phyloP scores from a whole-genome alignment of 2,329 filamentous ascomycete species.

The Tolypocladium tundrense region DNA sequence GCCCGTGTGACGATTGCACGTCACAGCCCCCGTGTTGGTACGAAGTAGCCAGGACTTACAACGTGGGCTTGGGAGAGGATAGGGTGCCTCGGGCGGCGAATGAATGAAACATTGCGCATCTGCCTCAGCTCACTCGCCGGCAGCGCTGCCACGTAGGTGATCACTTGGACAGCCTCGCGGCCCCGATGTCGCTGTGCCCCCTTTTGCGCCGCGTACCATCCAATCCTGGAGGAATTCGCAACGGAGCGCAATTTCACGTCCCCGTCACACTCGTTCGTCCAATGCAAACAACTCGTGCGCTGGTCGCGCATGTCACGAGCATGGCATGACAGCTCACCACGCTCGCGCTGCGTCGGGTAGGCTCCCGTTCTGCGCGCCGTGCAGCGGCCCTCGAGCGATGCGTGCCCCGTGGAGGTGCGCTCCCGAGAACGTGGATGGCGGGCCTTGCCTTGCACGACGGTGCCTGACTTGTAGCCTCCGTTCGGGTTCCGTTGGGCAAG shows the following conservation, averaged over 20 bases:
- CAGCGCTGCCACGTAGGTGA: conserved; percentile 8
- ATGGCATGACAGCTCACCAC: not conserved
- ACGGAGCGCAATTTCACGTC: not conserved
- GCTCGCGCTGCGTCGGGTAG: not conserved
- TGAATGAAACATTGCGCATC: not conserved
- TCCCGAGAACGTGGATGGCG: not conserved
- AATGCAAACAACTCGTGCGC: not conserved
- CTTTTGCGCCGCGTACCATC: not conserved
- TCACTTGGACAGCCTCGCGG: conserved; percentile 6
- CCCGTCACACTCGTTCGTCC: not conserved
- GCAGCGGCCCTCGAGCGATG: too few species aligned
- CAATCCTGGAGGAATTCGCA: not conserved
- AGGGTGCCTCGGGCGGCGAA: not conserved
- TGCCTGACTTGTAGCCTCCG: not conserved
- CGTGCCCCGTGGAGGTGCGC: not conserved
- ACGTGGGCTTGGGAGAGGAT: not conserved
- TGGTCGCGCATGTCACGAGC: not conserved
- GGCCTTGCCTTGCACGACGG: not conserved
- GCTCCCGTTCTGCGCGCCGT: too few species aligned
- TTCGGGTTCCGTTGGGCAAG: not conserved
- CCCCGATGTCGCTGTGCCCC: not conserved
- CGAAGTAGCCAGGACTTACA: not conserved
- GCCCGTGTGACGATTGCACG: not conserved
- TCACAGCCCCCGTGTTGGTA: not conserved
- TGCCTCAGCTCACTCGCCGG: not conserved